Evolutionary conservation across 202 grass and related monocot genomes (phyloP), one percentile per base, ranked within the genome.

Genomic region (Elaeis oleifera): DNA sequence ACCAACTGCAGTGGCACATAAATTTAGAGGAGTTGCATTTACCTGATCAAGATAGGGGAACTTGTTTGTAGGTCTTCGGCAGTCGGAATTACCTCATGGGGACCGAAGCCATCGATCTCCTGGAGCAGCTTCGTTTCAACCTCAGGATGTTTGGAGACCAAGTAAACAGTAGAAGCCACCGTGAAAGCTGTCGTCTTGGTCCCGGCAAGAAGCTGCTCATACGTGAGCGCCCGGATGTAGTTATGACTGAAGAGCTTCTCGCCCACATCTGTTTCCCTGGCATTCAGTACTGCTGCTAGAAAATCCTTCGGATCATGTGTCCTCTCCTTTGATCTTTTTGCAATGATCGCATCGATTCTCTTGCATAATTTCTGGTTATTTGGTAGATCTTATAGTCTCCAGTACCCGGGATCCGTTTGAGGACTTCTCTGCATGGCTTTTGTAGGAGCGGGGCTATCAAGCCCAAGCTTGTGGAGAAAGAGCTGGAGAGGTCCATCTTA

Each of bases 151-250:
- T 74, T 73, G 1, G 91, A 83, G 50, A 96, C 70, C 21, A 96
- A 79, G 59, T 96, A 91, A 68, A 96, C 74, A 59, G 79, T 76
- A 16, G 84, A 90, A 18, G 83, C 75, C 65, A 91, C 70, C 32
- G 91, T 96, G 79, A 96, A 91, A 8, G 87, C 87, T 27, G 87
- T 96, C 20, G 91, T 96, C 80, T 89, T 96, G 16, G 91, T 91
- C 21, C 91, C 92, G 18, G 92, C 92, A 74, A 96, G 75, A 23
- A 96, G 87, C 76, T 96, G 92, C 74, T 96, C 92, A 53, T 85
- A 85, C 51, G 81, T 78, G 73, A 96, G 87, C 23, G 92, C 87
- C 25, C 87, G 71, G 9, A 96, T 54, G 70, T 96, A 79, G 66
- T 74, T 53, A 71, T 90, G 68, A 19, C 58, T 68, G 5, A 85